Evolutionary conservation across 2,329 filamentous ascomycete genomes (phyloP), one percentile per base, ranked within the genome.

Genomic region (Microascus cirrosus): DNA sequence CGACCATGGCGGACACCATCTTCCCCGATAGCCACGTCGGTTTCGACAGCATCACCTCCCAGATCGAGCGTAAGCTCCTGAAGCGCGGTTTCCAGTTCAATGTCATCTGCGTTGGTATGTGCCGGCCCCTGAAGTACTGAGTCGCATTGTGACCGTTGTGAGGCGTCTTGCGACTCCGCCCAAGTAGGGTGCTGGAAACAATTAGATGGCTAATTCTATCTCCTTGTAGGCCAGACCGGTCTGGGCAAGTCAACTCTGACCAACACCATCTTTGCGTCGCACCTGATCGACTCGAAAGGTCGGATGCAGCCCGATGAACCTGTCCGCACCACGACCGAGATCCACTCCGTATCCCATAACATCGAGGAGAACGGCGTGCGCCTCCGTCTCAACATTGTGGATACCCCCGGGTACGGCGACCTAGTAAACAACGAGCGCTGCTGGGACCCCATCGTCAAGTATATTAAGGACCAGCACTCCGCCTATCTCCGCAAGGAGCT

Each of bases 21-120:
- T 94, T 90, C 77, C 94, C 94, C 70, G 87, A 94, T 74, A 95
- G 87, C 87, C 94, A 97, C 82, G 94, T 99, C 75, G 94, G 94
- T 84, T 99, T 99, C 81, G 94, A 99, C 81, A 96, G 91, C 81
- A 99, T 99, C 82, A 99, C 94, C 68, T 91, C 87, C 66, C 94
- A 99, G 82, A 99, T 99, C 69, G 94, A 99, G 86, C 89, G 90
- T 80, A 99, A 99, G 87, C 87, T 97, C 72, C 76, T 99, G 79
- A 99, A 99, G 84, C 91, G 94, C 77, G 94, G 94, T 68, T 99
- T 99, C 77, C 94, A 99, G 77, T 99, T 99, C 85, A 99, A 99
- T 74, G 88, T 97, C 71, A 97, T 97, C 76, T 96, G 92, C 74
- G 94, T 97, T 74, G 94, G 94, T 97, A 82, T 74, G 93, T 86